Evolutionary conservation across 2,329 filamentous ascomycete genomes (phyloP).

Genomic region (Thermomyces lanuginosus): DNA sequence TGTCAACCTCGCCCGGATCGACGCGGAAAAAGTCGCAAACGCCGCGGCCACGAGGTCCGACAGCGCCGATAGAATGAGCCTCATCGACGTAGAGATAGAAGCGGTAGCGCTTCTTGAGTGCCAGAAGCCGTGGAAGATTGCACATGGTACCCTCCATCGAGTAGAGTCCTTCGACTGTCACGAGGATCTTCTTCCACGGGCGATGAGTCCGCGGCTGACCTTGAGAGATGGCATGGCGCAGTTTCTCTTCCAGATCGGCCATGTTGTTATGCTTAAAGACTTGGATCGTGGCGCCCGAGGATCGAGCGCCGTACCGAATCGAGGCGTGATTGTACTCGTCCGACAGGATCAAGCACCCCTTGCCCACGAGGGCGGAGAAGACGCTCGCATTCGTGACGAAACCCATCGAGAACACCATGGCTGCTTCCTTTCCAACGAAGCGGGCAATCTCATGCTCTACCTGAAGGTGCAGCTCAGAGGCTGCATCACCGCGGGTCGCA

Average conservation of each 20-base stretch:
- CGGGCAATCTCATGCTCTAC: constrained; percentile 73
- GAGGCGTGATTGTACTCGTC: constrained; percentile 94
- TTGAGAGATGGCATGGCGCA: constrained; percentile 81
- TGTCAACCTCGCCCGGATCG: constrained; percentile 68
- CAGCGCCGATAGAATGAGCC: constrained; percentile 81
- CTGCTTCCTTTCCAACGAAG: constrained; percentile 79
- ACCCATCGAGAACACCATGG: constrained; percentile 95
- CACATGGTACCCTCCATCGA: constrained; percentile 98
- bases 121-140: constrained; percentile 69
- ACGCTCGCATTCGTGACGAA: constrained; percentile 90
- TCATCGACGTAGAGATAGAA: constrained; percentile 89
- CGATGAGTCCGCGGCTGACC: constrained; percentile 88
- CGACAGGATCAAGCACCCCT: constrained; percentile 80
- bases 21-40: constrained; percentile 93
- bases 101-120: constrained; percentile 84
- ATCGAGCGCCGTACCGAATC: constrained; percentile 77
- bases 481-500: constrained; percentile 62
- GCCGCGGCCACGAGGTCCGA: constrained; percentile 75
- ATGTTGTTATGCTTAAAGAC: constrained; percentile 96
- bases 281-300: constrained; percentile 79
- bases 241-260: constrained; percentile 60
- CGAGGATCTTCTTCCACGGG: constrained; percentile 95
- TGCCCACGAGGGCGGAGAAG: constrained; percentile 77
- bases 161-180: constrained; percentile 87
- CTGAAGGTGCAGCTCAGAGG: constrained; percentile 65